Percentiles rank a stretch among this genome's conserved stretches.
Evolutionary conservation across 169 alveolate species (phyloP).

Genomic region (Perkinsus chesapeaki): DNA sequence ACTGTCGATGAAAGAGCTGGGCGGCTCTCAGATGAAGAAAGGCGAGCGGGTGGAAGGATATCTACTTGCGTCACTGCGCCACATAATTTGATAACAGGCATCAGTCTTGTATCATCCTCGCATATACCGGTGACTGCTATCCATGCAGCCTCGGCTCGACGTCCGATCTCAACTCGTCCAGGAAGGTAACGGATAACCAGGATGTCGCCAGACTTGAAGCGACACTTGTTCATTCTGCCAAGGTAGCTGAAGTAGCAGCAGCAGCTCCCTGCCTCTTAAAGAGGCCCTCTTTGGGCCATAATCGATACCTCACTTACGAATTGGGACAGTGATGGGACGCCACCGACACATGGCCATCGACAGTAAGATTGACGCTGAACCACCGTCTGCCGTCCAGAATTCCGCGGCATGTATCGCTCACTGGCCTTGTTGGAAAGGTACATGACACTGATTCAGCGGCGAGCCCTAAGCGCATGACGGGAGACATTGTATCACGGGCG

Average conservation of each 20-base stretch:
- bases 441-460: background rate
- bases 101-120: background rate
- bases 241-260: no score
- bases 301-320: background rate
- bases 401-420: background rate
- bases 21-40: background rate
- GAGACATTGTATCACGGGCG: background rate
- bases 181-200: background rate
- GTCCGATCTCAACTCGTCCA: background rate
- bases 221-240: background rate
- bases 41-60: background rate
- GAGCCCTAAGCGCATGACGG: no score
- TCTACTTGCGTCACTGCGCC: constrained; percentile 3
- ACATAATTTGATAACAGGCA: background rate
- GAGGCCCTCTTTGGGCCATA: no score
- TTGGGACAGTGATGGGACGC: background rate
- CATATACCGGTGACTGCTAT: background rate
- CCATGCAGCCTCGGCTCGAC: background rate
- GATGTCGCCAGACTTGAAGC: background rate
- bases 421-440: background rate
- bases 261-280: background rate
- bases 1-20: background rate
- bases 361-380: background rate
- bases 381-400: background rate
- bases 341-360: background rate